Base-by-base conservation (phyloP, 768 basidiomycete genomes). In the Amanita fuliginea region DNA sequence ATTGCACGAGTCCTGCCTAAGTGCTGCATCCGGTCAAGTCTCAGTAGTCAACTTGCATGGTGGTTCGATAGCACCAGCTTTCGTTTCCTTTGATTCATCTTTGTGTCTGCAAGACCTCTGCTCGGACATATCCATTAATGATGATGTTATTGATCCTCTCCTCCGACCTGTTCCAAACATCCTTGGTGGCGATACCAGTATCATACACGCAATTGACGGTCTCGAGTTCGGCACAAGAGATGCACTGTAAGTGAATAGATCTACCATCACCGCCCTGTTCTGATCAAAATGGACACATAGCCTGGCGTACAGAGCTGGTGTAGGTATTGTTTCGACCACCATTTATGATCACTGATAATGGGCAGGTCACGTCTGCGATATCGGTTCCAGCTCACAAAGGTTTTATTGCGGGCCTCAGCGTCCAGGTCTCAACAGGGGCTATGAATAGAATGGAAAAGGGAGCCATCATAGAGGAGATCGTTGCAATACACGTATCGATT, bases 171-270 rank as follows among this genome's bases (percentile, higher is more conserved):
- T 76, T 47, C 80, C 82, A 2, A 56, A 59, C 22, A 63, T 85
- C 24, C 42, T 80, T 5, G 75, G 73, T 16, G 82, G 78, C 4
- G 63, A 69, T n/a, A 65, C 62, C 21, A 65, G 68, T 0, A 56
- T 87, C n/a, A 64, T 79, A 7, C 74, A 75, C 32, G 87, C 83
- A n/a, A 75, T 71, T 0, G 88, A 91, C 61, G 86, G 87, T 0
- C 68, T 86, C n/a, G 64, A 76, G 42, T 88, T 81, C 59, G 76
- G 71, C 0, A 81, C 80, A 9, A 72, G 84, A 32, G 76, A 86
- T 63, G 79, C 83, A 19, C 67, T 86, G 85, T 86, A 60, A 56
- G 84, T 74, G 16, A 16, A 24, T 9, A 35, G 24, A 24, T 40
- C 18, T 21, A 35, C 51, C 22, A 21, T 46, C 46, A 32, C n/a